phyloP scores from a whole-genome alignment of 495 filamentous ascomycete species.

The Copromyces sp. region DNA sequence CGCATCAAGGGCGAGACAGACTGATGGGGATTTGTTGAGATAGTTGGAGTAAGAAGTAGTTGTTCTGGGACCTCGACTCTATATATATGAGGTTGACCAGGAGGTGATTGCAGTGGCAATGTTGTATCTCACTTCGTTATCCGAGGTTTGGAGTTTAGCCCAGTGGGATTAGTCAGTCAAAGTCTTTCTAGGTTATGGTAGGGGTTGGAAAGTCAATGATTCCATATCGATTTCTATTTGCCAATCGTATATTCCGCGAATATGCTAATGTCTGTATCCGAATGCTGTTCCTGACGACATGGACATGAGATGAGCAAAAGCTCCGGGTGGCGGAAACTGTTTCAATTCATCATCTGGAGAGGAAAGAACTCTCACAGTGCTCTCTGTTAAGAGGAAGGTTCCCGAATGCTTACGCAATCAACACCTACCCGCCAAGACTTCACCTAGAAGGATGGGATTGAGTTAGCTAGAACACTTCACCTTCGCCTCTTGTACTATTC shows the following conservation, averaged over 20 bases:
- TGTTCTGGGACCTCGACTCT: neutral
- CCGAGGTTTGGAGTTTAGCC: neutral
- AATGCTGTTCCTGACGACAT: neutral
- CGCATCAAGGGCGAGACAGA: conserved; percentile 12
- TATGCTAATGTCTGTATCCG: neutral
- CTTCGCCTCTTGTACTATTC: neutral
- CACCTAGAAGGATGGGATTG: neutral
- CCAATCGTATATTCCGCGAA: neutral
- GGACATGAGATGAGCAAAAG: neutral
- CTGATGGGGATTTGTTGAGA: neutral
- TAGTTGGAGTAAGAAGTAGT: neutral
- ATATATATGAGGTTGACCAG: neutral
- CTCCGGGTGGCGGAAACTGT: neutral
- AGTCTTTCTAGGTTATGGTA: neutral
- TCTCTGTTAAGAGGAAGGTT: neutral
- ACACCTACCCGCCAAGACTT: neutral
- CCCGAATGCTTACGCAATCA: neutral
- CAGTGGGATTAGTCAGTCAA: neutral
- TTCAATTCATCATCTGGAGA: neutral
- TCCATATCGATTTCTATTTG: neutral
- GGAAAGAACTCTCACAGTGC: neutral
- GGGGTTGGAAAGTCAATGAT: neutral
- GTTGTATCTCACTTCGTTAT: neutral
- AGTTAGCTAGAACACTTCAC: neutral
- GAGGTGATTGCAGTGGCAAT: neutral